Conservation (phyloP, 2,329 filamentous ascomycete genomes). For the Diaporthe destruens region DNA sequence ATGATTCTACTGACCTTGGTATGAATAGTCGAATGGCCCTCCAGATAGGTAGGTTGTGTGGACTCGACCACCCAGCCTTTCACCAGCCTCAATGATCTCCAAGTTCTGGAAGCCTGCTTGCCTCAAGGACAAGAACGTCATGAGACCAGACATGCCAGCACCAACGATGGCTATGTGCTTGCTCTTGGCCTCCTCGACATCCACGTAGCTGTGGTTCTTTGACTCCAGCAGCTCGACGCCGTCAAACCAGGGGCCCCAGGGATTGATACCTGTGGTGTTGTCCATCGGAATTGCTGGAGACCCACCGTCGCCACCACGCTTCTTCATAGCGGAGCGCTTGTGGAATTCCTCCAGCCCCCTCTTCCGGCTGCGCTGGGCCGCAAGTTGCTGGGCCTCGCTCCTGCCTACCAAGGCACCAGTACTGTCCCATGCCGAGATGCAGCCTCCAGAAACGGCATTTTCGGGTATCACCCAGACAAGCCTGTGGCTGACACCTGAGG, state of each 20-base stretch:
- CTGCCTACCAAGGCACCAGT: slow-evolving; percentile 51
- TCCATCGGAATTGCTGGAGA: slow-evolving; percentile 58
- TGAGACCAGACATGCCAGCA: slow-evolving; percentile 74
- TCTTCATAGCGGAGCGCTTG: slow-evolving; percentile 41
- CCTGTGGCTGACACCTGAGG: slow-evolving; percentile 45
- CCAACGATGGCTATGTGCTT: slow-evolving; percentile 74
- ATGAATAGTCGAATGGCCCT: slow-evolving; percentile 72
- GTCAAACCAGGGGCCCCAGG: slow-evolving; percentile 73
- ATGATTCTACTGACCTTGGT: slow-evolving; percentile 60
- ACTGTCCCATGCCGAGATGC: slow-evolving; percentile 56
- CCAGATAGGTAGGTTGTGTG: slow-evolving; percentile 73
- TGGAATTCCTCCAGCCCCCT: slow-evolving; percentile 42
- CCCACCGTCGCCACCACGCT: slow-evolving; percentile 44
- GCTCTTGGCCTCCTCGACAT: slow-evolving; percentile 66
- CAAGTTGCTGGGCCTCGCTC: slow-evolving; percentile 51
- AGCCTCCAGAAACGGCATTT: slow-evolving; percentile 51
- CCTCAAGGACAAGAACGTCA: slow-evolving; percentile 66
- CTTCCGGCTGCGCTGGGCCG: slow-evolving; percentile 45
- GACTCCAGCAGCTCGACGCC: slow-evolving; percentile 70
- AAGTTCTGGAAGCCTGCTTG: slow-evolving; percentile 70
- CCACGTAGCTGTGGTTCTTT: slow-evolving; percentile 65
- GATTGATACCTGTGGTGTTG: slow-evolving; percentile 61
- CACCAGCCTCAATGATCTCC: slow-evolving; percentile 71
- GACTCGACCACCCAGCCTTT: slow-evolving; percentile 73
- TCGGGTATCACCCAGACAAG: slow-evolving; percentile 53